phyloP scores from a whole-genome alignment of 805 yeast species.

The Candida patagonica region DNA sequence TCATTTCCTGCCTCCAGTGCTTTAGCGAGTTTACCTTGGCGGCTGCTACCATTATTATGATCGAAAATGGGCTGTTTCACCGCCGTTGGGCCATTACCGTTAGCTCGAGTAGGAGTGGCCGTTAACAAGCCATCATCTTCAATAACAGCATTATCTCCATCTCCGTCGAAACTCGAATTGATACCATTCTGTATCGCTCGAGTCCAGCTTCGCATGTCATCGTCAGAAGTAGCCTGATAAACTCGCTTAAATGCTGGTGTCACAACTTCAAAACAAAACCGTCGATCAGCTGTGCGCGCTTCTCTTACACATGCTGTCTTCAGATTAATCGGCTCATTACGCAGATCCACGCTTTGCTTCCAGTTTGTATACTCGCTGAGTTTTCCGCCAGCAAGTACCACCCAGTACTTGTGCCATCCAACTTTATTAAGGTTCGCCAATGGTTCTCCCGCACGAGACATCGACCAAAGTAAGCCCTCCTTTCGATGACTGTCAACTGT shows the following conservation, averaged over 20 bases:
- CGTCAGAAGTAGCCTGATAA: slow-evolving; percentile 64
- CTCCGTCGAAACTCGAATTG: slow-evolving; percentile 10
- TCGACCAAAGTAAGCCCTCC: slow-evolving; percentile 37
- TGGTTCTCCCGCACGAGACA: slow-evolving; percentile 32
- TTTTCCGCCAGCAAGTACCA: slow-evolving; percentile 59
- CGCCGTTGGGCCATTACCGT: neutral
- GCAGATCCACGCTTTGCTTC: slow-evolving; percentile 56
- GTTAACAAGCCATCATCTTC: neutral
- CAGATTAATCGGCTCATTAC: slow-evolving; percentile 60
- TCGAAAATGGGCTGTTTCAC: slow-evolving; percentile 3
- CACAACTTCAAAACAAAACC: slow-evolving; percentile 64
- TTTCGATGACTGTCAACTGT: slow-evolving; percentile 18
- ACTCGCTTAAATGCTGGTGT: slow-evolving; percentile 63
- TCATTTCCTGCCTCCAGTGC: slow-evolving; percentile 1
- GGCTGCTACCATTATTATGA: slow-evolving; percentile 2
- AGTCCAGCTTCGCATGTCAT: slow-evolving; percentile 64
- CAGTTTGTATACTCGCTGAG: slow-evolving; percentile 70
- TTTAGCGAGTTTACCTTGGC: neutral
- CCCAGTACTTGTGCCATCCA: slow-evolving; percentile 86
- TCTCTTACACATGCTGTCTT: slow-evolving; percentile 56
- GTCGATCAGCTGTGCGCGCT: slow-evolving; percentile 31
- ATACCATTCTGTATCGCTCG: slow-evolving; percentile 49
- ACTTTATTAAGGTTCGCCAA: slow-evolving; percentile 26
- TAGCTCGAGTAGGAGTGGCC: no score
- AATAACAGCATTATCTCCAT: neutral